A percentile compares a stretch with the other conserved stretches of the same genome.
Conservation (phyloP, 106 monocot species). For the Cymbidium sinense region DNA sequence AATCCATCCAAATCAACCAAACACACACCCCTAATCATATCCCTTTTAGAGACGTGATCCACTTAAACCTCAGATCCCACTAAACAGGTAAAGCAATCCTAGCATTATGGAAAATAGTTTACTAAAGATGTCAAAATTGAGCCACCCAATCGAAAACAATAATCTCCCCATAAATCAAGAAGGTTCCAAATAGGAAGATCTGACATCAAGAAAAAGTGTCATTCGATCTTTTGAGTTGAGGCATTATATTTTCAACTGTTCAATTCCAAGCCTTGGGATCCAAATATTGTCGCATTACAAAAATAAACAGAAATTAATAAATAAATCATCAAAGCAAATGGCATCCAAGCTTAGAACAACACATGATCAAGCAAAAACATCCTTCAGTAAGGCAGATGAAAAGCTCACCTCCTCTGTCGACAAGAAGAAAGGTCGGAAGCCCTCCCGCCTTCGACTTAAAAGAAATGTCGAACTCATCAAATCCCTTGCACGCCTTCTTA, state of each 20-base stretch:
- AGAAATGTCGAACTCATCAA: conserved; percentile 44
- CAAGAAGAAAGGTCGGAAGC: conserved; percentile 58
- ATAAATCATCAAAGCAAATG: background rate
- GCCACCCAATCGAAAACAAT: too few species aligned
- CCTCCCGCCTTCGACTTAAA: conserved; percentile 56
- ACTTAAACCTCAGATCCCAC: too few species aligned
- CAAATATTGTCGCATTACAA: background rate
- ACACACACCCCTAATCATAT: too few species aligned
- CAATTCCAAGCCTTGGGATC: background rate
- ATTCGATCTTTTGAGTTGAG: too few species aligned
- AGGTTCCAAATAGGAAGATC: too few species aligned
- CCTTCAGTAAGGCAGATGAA: background rate
- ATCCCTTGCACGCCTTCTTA: conserved; percentile 44
- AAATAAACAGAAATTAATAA: background rate
- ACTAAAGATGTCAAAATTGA: too few species aligned
- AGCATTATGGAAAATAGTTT: too few species aligned
- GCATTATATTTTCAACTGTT: background rate
- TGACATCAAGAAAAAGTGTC: too few species aligned
- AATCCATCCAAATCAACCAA: too few species aligned
- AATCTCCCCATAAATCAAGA: too few species aligned
- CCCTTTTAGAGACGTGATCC: too few species aligned
- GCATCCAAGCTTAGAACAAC: background rate
- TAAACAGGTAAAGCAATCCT: too few species aligned
- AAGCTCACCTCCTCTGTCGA: conserved; percentile 62
- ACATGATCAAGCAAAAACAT: background rate